Evolutionary conservation across 2,329 filamentous ascomycete species (phyloP), one percentile per base, ranked within the genome.

Genomic region (Fusarium zealandicum): DNA sequence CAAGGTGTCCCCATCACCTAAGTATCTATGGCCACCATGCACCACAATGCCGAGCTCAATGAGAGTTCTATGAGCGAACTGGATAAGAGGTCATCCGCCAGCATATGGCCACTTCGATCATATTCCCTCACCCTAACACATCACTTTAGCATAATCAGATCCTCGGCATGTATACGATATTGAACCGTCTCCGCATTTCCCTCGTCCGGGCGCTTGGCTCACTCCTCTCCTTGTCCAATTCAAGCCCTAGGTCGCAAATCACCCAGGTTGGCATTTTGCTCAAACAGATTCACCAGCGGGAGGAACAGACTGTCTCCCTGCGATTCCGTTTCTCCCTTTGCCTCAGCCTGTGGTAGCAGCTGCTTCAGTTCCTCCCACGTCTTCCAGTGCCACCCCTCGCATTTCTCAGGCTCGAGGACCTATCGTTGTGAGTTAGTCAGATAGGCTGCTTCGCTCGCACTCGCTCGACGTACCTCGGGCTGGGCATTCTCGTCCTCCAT

Each of bases 331-430:
- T 32, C 49, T 1, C 65, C 57, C 17, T 66, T 65, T 2, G 49
- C 25, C n/a, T 10, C 27, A 8, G 12, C 40, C 17, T 2, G 40
- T 37, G 40, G 39, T 1, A 65, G 18, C 49, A 76, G 69, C 18
- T 51, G 51, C 38, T 60, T 69, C 25, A 84, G 59, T 16, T 80
- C 74, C 0, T 75, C 70, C 77, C 76, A 81, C 3, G 69, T 68
- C 60, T 72, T 72, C 80, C 80, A 84, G 7, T 65, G 54, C 82
- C 82, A 84, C 0, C 70, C 72, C 7, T 74, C 74, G 59, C 81
- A 83, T 64, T 85, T 84, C 2, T 80, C 64, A 0, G 78, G 77
- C 50, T 85, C 82, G 40, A 76, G 63, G 8, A 76, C 61, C 78
- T 65, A 14, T n/a, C n/a, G n/a, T n/a, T 5, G 12, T 25, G 9